phyloP scores from a whole-genome alignment of 768 basidiomycete species.

The Trichaptum fuscoviolaceum region DNA sequence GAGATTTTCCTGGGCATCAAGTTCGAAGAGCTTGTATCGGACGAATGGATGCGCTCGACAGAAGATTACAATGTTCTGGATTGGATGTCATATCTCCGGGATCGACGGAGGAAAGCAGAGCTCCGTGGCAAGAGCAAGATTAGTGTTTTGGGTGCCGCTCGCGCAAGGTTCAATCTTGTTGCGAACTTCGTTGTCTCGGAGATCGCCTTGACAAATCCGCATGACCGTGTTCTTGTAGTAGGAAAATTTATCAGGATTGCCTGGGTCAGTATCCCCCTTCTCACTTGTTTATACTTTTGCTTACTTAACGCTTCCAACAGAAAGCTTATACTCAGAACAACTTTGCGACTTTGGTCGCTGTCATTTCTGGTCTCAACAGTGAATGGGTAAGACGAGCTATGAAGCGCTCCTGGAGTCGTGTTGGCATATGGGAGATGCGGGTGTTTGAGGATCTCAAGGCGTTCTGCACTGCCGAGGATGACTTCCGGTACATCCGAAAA shows the following conservation, averaged over 20 bases:
- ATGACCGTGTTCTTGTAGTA: constrained; percentile 59
- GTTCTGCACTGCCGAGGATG: constrained; percentile 57
- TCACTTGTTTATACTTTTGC: constrained; percentile 1
- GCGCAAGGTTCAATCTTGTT: constrained; percentile 81
- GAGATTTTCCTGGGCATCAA: constrained; percentile 81
- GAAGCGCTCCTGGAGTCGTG: constrained; percentile 57
- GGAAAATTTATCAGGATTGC: constrained; percentile 83
- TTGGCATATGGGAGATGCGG: constrained; percentile 66
- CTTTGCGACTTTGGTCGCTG: constrained; percentile 73
- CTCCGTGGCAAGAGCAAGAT: constrained; percentile 53
- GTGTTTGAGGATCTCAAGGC: constrained; percentile 67
- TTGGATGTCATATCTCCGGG: constrained; percentile 79
- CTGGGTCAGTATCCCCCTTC: constrained; percentile 48
- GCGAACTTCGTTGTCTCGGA: constrained; percentile 78
- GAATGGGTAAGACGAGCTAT: constrained; percentile 66
- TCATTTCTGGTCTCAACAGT: constrained; percentile 70
- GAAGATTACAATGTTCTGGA: constrained; percentile 67
- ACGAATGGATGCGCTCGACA: constrained; percentile 59
- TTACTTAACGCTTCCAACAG: constrained; percentile 31
- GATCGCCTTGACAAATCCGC: constrained; percentile 66
- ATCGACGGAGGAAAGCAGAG: constrained; percentile 65
- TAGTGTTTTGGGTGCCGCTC: constrained; percentile 65
- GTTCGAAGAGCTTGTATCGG: constrained; percentile 82
- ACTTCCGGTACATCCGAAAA: constrained; percentile 72
- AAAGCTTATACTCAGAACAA: constrained; percentile 77